These are phyloP conservation scores for Neurospora tetraspora DNA, from an alignment of 495 filamentous ascomycete species.

Conservation along the genomic window DNA sequence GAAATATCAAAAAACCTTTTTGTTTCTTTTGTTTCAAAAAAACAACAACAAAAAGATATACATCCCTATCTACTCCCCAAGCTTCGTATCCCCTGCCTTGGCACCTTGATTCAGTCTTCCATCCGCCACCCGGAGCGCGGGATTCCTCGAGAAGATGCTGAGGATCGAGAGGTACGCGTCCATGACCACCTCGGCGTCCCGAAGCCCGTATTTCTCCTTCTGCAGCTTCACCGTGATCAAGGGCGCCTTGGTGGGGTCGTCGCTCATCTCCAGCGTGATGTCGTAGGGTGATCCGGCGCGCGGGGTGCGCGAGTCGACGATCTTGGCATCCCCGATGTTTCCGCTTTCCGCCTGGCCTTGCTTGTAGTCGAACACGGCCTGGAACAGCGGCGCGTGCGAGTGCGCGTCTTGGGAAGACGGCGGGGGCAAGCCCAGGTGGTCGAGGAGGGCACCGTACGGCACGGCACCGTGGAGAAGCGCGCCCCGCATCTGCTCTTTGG, in stretches of 20 bases:
- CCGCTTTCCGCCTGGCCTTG: conserved; percentile 1
- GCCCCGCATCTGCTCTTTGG: background rate
- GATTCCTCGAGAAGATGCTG: too few species aligned
- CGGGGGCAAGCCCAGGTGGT: conserved; percentile 17
- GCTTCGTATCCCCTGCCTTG: background rate
- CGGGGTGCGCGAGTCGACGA: background rate
- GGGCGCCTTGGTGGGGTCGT: background rate
- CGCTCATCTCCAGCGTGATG: conserved; percentile 16
- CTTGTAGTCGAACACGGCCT: conserved; percentile 29
- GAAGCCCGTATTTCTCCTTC: too few species aligned
- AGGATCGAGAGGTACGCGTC: too few species aligned
- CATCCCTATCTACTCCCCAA: background rate
- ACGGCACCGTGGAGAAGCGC: conserved; percentile 2
- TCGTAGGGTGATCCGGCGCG: conserved; percentile 12
- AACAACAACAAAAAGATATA: background rate
- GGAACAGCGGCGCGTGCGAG: conserved; percentile 23
- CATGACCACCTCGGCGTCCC: too few species aligned
- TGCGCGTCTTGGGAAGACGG: background rate
- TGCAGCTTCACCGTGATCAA: too few species aligned
- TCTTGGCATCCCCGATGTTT: conserved; percentile 1
- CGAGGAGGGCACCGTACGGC: conserved; percentile 25
- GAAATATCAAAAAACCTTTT: background rate
- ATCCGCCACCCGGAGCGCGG: background rate
- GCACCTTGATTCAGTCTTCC: background rate
- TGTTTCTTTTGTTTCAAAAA: too few species aligned